phyloP scores from a whole-genome alignment of 176 grass and related monocot genomes.

The Aegilops speltoides region DNA sequence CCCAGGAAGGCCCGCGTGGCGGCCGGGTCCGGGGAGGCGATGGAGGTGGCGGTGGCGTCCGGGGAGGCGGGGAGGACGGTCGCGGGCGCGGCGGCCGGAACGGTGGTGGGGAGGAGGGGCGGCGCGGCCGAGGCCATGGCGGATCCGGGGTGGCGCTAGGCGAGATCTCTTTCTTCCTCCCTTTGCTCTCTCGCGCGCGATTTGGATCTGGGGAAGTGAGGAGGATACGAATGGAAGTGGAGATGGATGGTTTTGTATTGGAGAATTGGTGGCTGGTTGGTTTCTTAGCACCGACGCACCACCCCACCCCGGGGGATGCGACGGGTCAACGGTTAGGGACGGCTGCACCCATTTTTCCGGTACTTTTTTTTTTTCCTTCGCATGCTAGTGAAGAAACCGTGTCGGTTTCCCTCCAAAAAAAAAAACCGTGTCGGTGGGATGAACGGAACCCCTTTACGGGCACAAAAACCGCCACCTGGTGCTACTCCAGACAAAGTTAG shows the following conservation, averaged over 20 bases:
- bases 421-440: not conserved
- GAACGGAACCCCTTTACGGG: not conserved
- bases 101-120: constrained; percentile 13
- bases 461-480: not conserved
- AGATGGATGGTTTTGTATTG: not conserved
- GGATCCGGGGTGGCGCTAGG: too few relatives aligned
- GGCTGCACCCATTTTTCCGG: not conserved
- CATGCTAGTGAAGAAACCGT: not conserved
- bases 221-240: not conserved
- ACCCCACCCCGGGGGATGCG: constrained; percentile 6
- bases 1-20: constrained; percentile 13
- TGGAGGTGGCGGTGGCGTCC: not conserved
- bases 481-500: not conserved
- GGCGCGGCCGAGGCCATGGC: not conserved
- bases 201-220: constrained; percentile 3
- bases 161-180: not conserved
- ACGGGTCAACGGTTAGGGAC: constrained; percentile 9
- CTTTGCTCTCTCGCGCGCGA: not conserved
- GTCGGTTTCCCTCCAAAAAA: not conserved
- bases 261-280: not conserved
- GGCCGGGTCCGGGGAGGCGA: not conserved
- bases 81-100: not conserved
- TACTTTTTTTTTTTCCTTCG: too few relatives aligned
- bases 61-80: not conserved
- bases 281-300: constrained; percentile 22